Base-by-base conservation (phyloP, 2,329 filamentous ascomycete species). In the Cryphonectria carpinicola region DNA sequence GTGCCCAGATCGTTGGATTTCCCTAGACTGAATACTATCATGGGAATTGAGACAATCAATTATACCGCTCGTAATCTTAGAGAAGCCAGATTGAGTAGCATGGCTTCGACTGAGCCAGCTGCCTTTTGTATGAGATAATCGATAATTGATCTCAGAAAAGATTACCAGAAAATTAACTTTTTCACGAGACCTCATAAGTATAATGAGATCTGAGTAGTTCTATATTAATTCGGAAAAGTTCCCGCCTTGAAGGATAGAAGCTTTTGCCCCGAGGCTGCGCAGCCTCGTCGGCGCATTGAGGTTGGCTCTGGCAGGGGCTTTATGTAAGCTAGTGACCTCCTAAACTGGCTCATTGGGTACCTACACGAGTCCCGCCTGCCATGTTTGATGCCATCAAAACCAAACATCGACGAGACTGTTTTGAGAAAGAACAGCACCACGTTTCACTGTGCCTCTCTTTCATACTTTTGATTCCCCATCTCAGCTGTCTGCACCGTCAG, bases 281-380 rank as follows among this genome's bases (percentile, higher is more conserved):
- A 64, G 61, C 61, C 61, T 64, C n/a, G 61, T 64, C n/a, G 28
- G 25, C 17, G n/a, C 11, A 19, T n/a, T 64, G 39, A 43, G 28
- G 37, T 64, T 64, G 8, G 37, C 17, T 28, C 2, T 43, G 7
- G 41, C n/a, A 43, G 41, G n/a, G n/a, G 61, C 14, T 28, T 63
- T 63, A 63, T 28, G 61, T 64, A 64, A 64, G 61, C 37, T 17
- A n/a, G 13, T 41, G n/a, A 28, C 11, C 37, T 5, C 37, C 37
- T 5, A 28, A 17, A 6, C n/a, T 62, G 58, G 58, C 35, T 7
- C 14, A 39, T 11, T 43, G 22, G 37, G 8, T 41, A 19, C 22
- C 41, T 13, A 43, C n/a, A 3, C 39, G 25, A 39, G n/a, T 39
- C 37, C 41, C 37, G 35, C 35, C 41, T 22, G 37, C 58, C 61